Base-by-base conservation (phyloP, 192 early-diverging fungal genomes). In the Cetraspora pellucida region DNA sequence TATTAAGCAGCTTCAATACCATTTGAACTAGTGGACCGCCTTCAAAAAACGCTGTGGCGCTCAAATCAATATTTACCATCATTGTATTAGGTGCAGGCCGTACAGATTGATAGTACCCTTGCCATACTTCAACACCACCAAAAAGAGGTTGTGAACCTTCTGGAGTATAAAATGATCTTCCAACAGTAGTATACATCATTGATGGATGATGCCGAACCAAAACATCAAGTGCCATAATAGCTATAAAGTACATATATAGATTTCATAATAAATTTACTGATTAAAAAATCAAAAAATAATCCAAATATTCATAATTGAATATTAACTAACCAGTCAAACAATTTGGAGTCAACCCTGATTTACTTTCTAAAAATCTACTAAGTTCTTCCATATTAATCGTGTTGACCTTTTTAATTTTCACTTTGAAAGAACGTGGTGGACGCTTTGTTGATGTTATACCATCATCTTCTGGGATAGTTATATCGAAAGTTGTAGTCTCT, bases 151-250 rank as follows among this genome's bases (percentile, higher is more conserved):
- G 64, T 2, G 81, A 78, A 72, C 85, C 86, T 14, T 88, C 84
- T n/a, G 91, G 88, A 1, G 94, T 97, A 78, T 93, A 97, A 85
- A 98, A 97, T 43, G 95, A 97, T 1, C 95, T 87, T 14, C 93
- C 91, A 65, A 95, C 92, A 30, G 90, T 93, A 17, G 89, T 85
- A 79, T 94, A 94, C 37, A 85, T 80, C 66, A 91, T 81, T n/a
- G 93, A 90, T n/a, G 95, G 91, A 0, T 90, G 80, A 58, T 97
- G 93, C 21, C 94, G 88, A 61, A 98, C 89, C 0, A 95, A 84
- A 11, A 96, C 86, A 66, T 98, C 97, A 10, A 94, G 77, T 0
- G 90, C 90, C 79, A 84, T 91, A 21, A 94, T 86, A 25, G 85
- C 86, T 37, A 37, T 37, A 37, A 37, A 37, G 7, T 6, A 37